Conservation (phyloP, 495 filamentous ascomycete genomes). For the Bryoglossum gracile region DNA sequence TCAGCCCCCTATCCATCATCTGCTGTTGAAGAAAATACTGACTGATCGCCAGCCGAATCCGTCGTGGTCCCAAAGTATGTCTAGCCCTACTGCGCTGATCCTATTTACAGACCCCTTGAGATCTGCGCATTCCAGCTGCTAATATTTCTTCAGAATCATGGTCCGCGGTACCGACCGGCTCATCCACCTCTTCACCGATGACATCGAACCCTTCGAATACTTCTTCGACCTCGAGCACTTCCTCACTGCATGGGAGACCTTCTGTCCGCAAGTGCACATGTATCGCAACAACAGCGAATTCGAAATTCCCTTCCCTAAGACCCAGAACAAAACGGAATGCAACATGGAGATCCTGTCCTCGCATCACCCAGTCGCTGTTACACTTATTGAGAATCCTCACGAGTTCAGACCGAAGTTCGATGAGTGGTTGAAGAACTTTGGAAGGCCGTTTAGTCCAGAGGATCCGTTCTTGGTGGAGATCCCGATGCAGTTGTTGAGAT, state of each 20-base stretch:
- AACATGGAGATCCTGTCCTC: neutral
- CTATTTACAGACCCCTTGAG: too few species aligned
- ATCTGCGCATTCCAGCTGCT: too few species aligned
- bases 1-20: too few species aligned
- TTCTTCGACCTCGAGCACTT: conserved; percentile 41
- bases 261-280: conserved; percentile 35
- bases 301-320: neutral
- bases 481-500: conserved; percentile 31
- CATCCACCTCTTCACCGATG: neutral
- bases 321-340: neutral
- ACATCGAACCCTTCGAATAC: conserved; percentile 27
- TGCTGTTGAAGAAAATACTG: too few species aligned
- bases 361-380: neutral
- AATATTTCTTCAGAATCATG: conserved; percentile 27
- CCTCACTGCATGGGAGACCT: conserved; percentile 21
- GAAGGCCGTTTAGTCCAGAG: neutral
- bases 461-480: conserved; percentile 24
- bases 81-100: too few species aligned
- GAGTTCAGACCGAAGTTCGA: neutral
- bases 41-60: too few species aligned
- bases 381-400: neutral
- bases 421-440: neutral
- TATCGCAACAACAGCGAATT: conserved; percentile 3
- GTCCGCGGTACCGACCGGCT: neutral
- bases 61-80: too few species aligned